These are phyloP conservation scores for Mollisiaceae sp. DNA, from an alignment of 2,329 filamentous ascomycete genomes.

Conservation along the genomic window DNA sequence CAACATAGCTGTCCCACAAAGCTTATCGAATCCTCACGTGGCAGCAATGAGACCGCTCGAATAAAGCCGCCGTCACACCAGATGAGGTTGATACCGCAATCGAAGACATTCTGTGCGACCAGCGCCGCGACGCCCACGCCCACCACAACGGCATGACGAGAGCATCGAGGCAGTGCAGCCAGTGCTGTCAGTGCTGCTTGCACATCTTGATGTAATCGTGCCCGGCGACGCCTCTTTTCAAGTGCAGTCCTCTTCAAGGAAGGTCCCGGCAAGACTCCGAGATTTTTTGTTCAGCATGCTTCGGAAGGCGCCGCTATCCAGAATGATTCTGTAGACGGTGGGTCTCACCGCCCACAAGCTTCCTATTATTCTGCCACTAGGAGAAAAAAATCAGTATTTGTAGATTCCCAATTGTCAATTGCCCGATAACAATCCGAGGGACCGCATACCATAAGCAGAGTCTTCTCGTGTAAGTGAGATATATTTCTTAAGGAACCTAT, in stretches of 20 bases:
- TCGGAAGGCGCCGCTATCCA: constrained; percentile 9
- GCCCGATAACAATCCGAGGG: constrained; percentile 8
- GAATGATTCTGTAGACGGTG: neutral
- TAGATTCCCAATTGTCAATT: constrained; percentile 8
- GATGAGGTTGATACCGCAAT: constrained; percentile 13
- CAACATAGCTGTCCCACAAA: neutral
- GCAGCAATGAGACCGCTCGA: constrained; percentile 1
- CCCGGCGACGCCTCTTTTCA: too few species aligned
- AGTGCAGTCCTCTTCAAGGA: neutral
- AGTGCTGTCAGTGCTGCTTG: neutral
- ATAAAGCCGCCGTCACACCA: constrained; percentile 7
- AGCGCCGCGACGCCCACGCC: neutral
- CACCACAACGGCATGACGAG: neutral
- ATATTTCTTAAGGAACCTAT: neutral
- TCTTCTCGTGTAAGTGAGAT: neutral
- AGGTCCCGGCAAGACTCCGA: neutral
- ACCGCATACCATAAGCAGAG: neutral
- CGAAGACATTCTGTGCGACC: constrained; percentile 8
- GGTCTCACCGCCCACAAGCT: neutral
- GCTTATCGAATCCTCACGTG: constrained; percentile 13
- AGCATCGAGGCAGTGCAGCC: neutral
- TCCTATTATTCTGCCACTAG: neutral
- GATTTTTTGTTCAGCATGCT: neutral
- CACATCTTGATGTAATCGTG: neutral
- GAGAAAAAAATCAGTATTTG: constrained; percentile 2